phyloP scores from a whole-genome alignment of 192 early-diverging fungal species.

The Gigaspora rosea region DNA sequence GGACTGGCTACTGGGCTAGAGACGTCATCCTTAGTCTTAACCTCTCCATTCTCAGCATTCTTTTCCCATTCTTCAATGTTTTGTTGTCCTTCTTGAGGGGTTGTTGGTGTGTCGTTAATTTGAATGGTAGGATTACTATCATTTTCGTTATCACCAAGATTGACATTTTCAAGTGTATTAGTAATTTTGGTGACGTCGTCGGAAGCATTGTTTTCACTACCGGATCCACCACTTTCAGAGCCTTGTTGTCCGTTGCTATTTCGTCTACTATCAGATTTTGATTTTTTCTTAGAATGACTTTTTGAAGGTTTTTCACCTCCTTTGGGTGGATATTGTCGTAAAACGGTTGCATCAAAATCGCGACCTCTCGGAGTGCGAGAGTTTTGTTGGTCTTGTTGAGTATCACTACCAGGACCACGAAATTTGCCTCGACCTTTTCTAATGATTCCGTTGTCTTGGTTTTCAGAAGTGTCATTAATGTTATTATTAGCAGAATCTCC shows the following conservation, averaged over 20 bases:
- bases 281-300: slow-evolving; percentile 7
- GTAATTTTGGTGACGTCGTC: slow-evolving; percentile 14
- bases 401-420: slow-evolving; percentile 8
- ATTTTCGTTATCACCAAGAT: slow-evolving; percentile 16
- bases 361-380: slow-evolving; percentile 40
- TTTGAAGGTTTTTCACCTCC: slow-evolving; percentile 16
- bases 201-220: slow-evolving; percentile 13
- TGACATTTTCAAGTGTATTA: slow-evolving; percentile 10
- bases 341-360: slow-evolving; percentile 45
- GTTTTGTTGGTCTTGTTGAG: slow-evolving; percentile 13
- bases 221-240: slow-evolving; percentile 29
- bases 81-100: slow-evolving; percentile 5
- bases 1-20: background rate
- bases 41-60: background rate
- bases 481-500: slow-evolving; percentile 11
- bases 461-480: slow-evolving; percentile 24
- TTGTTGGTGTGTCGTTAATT: background rate
- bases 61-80: slow-evolving; percentile 28
- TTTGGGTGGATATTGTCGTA: slow-evolving; percentile 38
- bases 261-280: slow-evolving; percentile 22
- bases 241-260: slow-evolving; percentile 20
- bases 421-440: slow-evolving; percentile 31
- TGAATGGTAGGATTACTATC: background rate
- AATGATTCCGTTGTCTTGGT: slow-evolving; percentile 13
- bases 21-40: background rate